A percentile compares a stretch with the other conserved stretches of the same genome.
phyloP scores from a whole-genome alignment of 805 yeast species.

The Kurtzmaniella cleridarum region DNA sequence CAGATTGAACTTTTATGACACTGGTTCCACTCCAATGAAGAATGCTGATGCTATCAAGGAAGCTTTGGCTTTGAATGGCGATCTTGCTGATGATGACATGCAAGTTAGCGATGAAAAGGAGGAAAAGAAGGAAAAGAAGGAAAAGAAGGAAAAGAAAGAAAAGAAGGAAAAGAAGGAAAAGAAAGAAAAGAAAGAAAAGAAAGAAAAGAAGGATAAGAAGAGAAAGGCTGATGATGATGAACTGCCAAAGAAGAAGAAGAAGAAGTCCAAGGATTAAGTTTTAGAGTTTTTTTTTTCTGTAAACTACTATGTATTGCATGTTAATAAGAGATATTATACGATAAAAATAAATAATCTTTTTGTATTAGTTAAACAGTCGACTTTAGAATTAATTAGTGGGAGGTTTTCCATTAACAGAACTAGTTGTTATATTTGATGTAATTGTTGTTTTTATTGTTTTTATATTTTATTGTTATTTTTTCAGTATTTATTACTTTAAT shows the following conservation, averaged over 20 bases:
- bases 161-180: conserved; percentile 27
- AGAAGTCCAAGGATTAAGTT: conserved; percentile 40
- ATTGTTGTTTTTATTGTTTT: background rate
- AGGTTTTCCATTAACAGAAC: too few relatives aligned
- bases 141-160: conserved; percentile 20
- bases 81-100: conserved; percentile 19
- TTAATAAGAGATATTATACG: conserved; percentile 9
- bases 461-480: background rate
- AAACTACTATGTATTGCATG: conserved; percentile 25
- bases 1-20: conserved; percentile 90
- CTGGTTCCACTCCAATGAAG: conserved; percentile 96
- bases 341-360: background rate
- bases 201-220: conserved; percentile 28
- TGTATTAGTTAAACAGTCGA: background rate
- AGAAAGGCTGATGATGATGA: conserved; percentile 33
- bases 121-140: conserved; percentile 18
- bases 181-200: conserved; percentile 29
- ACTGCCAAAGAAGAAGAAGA: conserved; percentile 38
- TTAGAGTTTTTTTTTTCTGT: conserved; percentile 8
- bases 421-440: too few relatives aligned
- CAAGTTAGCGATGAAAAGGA: conserved; percentile 13
- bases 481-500: conserved; percentile 1
- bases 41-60: conserved; percentile 90
- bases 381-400: conserved; percentile 4
- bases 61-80: conserved; percentile 68